A percentile compares a stretch with the other conserved stretches of the same genome.
These are phyloP conservation scores for Penicillium soppii DNA, from an alignment of 495 filamentous ascomycete genomes.

Conservation along the genomic window DNA sequence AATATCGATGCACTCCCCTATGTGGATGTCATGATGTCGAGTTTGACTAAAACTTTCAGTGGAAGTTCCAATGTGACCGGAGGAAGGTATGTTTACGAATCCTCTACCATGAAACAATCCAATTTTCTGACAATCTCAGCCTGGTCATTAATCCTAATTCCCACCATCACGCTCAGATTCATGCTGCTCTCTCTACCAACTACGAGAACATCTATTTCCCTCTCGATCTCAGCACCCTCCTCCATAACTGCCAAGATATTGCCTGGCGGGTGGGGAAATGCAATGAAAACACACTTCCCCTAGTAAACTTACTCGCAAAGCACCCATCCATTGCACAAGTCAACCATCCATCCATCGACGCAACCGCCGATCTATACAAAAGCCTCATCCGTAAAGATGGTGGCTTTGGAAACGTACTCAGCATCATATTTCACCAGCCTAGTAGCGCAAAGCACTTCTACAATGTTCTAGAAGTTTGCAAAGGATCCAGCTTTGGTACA, in stretches of 20 bases:
- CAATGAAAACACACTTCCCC: neutral
- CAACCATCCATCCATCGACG: neutral
- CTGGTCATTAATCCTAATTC: neutral
- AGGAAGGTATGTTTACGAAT: neutral
- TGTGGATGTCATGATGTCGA: neutral
- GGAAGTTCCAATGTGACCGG: neutral
- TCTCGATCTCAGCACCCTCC: neutral
- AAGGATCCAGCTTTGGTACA: conserved; percentile 20
- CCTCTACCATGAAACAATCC: too few relatives aligned
- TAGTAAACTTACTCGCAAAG: neutral
- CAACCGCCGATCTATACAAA: neutral
- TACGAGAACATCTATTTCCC: neutral
- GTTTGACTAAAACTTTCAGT: neutral
- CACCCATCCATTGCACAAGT: neutral
- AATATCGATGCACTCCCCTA: conserved; percentile 40
- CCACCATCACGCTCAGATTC: too few relatives aligned
- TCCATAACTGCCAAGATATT: neutral
- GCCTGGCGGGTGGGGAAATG: neutral
- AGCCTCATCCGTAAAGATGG: neutral
- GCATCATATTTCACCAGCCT: neutral
- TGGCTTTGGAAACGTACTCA: neutral
- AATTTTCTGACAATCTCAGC: neutral
- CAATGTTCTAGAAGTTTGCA: conserved; percentile 10
- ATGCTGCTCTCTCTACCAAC: too few relatives aligned
- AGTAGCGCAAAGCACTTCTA: conserved; percentile 11